Evolutionary conservation across 768 basidiomycete genomes (phyloP).

Genomic region (Tricholoma bakamatsutake): DNA sequence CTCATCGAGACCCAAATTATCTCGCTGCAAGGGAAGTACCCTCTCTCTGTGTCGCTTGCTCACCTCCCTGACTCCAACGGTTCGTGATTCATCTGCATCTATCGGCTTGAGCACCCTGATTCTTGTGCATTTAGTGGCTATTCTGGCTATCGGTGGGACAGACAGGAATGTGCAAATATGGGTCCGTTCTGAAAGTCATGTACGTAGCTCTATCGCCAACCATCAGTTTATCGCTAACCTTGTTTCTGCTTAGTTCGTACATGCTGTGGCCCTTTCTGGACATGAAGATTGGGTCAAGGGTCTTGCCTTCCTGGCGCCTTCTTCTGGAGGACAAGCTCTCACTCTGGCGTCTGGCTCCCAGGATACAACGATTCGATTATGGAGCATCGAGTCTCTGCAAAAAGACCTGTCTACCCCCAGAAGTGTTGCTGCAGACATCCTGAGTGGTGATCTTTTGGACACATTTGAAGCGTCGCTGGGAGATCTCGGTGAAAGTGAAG

Average conservation of each 20-base stretch:
- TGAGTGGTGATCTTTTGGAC: conserved; percentile 76
- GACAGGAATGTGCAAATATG: conserved; percentile 76
- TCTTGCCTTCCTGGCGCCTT: conserved; percentile 55
- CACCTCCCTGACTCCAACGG: conserved; percentile 65
- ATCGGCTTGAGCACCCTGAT: not conserved
- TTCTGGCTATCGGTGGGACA: conserved; percentile 84
- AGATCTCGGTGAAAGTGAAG: conserved; percentile 64
- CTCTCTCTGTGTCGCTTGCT: conserved; percentile 61
- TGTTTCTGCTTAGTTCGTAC: conserved; percentile 43
- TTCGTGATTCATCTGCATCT: conserved; percentile 23
- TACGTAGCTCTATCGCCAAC: conserved; percentile 25
- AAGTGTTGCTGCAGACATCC: conserved; percentile 18
- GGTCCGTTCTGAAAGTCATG: conserved; percentile 55
- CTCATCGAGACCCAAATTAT: conserved; percentile 52
- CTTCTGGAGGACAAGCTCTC: conserved; percentile 37
- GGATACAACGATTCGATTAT: conserved; percentile 89
- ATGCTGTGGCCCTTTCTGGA: conserved; percentile 58
- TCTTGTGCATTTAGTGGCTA: conserved; percentile 33
- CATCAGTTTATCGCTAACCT: not conserved
- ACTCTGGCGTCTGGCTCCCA: conserved; percentile 92
- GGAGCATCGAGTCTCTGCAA: conserved; percentile 66
- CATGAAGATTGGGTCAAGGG: conserved; percentile 96
- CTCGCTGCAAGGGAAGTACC: conserved; percentile 61
- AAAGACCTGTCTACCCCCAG: conserved; percentile 19
- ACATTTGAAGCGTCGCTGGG: conserved; percentile 81